Evolutionary conservation across 169 alveolate species (phyloP), one percentile per base, ranked within the genome.

Genomic region (Ichthyophthirius multifiliis): DNA sequence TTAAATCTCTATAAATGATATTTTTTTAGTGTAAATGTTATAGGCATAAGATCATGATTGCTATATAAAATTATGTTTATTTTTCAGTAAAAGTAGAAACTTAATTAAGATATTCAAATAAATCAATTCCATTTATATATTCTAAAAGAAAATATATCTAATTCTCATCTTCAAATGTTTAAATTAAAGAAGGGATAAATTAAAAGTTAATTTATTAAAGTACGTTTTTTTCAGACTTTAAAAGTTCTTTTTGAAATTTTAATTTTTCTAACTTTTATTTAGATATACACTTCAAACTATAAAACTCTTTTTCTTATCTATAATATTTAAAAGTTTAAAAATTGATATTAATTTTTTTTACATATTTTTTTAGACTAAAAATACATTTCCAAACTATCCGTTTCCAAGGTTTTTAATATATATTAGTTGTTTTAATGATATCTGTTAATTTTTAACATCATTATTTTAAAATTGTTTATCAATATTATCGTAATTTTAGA

Each of bases 191-290:
- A 76, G 89, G 48, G 3, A 93, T 88, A 73, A 89, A 93, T 5
- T 95, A 95, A 63, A 86, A 92, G 55, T 93, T 94, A n/a, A 88
- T 43, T 65, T 82, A 45, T 43, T 79, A 30, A 13, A 89, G 43
- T 2, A 89, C 78, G 35, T 83, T 73, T 77, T 75, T 85, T 67
- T 90, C 95, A 55, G 15, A 55, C 71, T 27, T 55, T 55, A 5
- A 55, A 13, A 10, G 71, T 55, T 55, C 18, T 55, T 10, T 27
- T 55, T 55, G 10, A 27, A 34, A 27, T 55, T 55, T 10, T 15
- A 55, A 10, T 55, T 55, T 10, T 55, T 55, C 0, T 16, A 55
- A 12, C 31, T 55, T 5, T 18, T 4, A 20, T n/a, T 3, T 2
- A 18, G 5, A 5, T 47, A 13, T 15, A 18, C 27, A 10, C 27